These are phyloP conservation scores for Eucalyptus polybractea DNA, from an alignment of 345 rosid species.

Conservation along the genomic window DNA sequence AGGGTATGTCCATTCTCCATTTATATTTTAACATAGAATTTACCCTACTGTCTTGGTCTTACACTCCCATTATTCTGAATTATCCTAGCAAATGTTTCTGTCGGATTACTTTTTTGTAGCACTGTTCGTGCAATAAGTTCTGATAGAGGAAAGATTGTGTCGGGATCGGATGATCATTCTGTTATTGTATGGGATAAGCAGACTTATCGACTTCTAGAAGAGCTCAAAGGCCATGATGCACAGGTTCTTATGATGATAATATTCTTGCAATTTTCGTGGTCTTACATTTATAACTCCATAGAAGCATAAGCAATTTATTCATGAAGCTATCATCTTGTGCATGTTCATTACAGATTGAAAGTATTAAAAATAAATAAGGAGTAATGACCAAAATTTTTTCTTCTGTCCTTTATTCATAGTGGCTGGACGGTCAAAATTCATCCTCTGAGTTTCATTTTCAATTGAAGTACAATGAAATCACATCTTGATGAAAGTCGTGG, in stretches of 20 bases:
- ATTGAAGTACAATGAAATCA: background rate
- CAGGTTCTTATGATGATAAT: constrained; percentile 45
- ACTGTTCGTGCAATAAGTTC: constrained; percentile 95
- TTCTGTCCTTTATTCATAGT: background rate
- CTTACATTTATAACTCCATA: background rate
- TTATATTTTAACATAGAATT: background rate
- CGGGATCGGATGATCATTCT: constrained; percentile 97
- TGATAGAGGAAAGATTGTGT: constrained; percentile 92
- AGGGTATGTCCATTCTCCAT: constrained; percentile 27
- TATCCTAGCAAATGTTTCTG: background rate
- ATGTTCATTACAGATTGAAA: background rate
- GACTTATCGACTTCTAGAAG: constrained; percentile 84
- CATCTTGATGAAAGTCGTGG: background rate
- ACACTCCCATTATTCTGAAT: background rate
- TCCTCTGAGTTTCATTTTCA: background rate
- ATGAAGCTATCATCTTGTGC: background rate
- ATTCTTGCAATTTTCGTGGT: background rate
- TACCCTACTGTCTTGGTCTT: background rate
- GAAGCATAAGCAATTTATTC: background rate
- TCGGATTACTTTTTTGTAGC: constrained; percentile 22
- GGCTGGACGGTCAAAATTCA: background rate
- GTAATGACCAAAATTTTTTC: background rate
- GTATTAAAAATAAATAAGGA: background rate
- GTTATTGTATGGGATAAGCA: constrained; percentile 98
- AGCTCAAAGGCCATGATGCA: constrained; percentile 87